Evolutionary conservation across 164 flowering plant species (phyloP), one percentile per base, ranked within the genome.

Genomic region (Macadamia integrifolia): DNA sequence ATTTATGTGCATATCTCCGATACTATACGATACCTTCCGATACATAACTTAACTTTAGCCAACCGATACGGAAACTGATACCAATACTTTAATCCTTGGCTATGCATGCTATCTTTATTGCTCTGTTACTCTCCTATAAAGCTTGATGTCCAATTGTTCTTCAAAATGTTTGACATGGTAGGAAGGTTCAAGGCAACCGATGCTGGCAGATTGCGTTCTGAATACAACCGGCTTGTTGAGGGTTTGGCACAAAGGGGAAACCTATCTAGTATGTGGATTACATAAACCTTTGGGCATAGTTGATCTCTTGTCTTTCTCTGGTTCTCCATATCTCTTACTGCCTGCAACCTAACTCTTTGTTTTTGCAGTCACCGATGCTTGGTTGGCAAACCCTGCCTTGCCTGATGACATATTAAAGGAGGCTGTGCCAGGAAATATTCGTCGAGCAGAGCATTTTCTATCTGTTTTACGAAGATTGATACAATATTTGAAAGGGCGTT

Each of bases 121-220:
- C 1, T 53, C 18, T 17, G 57, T 53, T 53, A 31, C 32, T 4
- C 17, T 31, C n/a, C 40, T 0, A n/a, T 50, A 58, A 64, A 64
- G 9, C 58, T 28, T 31, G 65, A 28, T 60, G 65, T n/a, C 61
- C 46, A 9, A 66, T 46, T 52, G 9, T 55, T 72, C 48, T 59
- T 66, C 55, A 49, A 74, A 44, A 65, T 69, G 57, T 73, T 80
- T 86, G 73, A 80, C 68, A 71, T 91, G 99, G 83, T 92, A 86
- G 97, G 94, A 91, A 95, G 99, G 97, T 88, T 95, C 76, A 95
- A 92, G 91, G 93, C 92, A 82, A 88, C 97, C 59, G 98, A 95
- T 86, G 98, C 92, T 17, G 82, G 86, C 52, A 89, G 97, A 83
- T 66, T 95, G 76, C 92, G 90, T 64, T 85, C 88, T 73, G 99